Evolutionary conservation across 2,329 filamentous ascomycete genomes (phyloP).

Genomic region (Scorias spongiosa): DNA sequence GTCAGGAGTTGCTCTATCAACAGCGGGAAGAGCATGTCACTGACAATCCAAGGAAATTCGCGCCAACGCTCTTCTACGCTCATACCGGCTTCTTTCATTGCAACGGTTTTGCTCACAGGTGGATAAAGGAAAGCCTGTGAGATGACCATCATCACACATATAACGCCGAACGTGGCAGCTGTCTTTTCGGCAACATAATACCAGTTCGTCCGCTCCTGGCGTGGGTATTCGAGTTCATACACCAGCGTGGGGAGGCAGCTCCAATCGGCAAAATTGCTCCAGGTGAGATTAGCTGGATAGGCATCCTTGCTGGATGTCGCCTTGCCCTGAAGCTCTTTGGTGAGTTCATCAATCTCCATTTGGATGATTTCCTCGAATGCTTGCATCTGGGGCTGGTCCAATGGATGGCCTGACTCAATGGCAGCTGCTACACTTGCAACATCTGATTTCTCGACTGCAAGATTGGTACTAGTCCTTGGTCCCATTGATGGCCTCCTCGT

Average conservation of each 20-base stretch:
- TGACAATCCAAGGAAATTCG: conserved; percentile 60
- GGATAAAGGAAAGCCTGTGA: conserved; percentile 67
- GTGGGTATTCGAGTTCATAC: conserved; percentile 66
- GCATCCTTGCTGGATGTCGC: conserved; percentile 32
- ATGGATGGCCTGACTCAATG: conserved; percentile 44
- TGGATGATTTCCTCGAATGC: conserved; percentile 51
- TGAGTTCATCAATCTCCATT: conserved; percentile 49
- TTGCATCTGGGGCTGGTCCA: conserved; percentile 46
- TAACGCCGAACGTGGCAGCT: conserved; percentile 53
- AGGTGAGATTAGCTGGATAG: conserved; percentile 57
- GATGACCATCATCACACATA: conserved; percentile 66
- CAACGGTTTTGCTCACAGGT: conserved; percentile 50
- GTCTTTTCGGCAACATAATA: conserved; percentile 59
- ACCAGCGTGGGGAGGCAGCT: conserved; percentile 61
- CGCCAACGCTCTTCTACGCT: conserved; percentile 44
- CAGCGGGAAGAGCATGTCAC: conserved; percentile 62
- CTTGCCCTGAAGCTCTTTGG: conserved; percentile 51
- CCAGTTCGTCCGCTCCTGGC: conserved; percentile 56
- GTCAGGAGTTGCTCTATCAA: conserved; percentile 63
- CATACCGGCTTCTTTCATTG: conserved; percentile 52
- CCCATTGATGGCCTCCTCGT: conserved; percentile 22
- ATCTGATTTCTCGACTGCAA: conserved; percentile 35
- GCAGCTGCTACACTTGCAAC: conserved; percentile 46
- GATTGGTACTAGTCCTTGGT: conserved; percentile 27
- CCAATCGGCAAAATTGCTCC: conserved; percentile 54